These are phyloP conservation scores for Aureobasidium sp. DNA, from an alignment of 2,329 filamentous ascomycete genomes.

Conservation along the genomic window DNA sequence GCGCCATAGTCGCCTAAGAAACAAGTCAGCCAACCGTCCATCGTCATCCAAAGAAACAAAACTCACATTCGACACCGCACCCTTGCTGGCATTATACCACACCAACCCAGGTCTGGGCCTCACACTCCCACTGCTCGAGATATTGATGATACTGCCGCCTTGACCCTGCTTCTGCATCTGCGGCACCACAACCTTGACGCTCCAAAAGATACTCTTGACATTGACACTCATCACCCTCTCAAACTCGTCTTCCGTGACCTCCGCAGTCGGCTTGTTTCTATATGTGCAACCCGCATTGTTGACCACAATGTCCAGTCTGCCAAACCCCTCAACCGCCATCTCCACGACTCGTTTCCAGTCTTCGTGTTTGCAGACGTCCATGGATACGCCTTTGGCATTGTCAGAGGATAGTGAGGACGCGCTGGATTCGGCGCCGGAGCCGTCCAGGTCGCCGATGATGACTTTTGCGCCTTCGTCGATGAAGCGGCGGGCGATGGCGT, in stretches of 20 bases:
- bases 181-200: slow-evolving; percentile 52
- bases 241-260: slow-evolving; percentile 60
- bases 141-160: slow-evolving; percentile 57
- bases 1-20: slow-evolving; percentile 48
- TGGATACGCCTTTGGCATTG: slow-evolving; percentile 36
- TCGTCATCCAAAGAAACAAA: neutral
- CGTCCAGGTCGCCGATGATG: slow-evolving; percentile 55
- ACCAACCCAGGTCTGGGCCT: slow-evolving; percentile 57
- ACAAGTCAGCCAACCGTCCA: neutral
- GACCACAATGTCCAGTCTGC: slow-evolving; percentile 51
- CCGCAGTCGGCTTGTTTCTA: slow-evolving; percentile 54
- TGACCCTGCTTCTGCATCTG: slow-evolving; percentile 53
- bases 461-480: slow-evolving; percentile 54
- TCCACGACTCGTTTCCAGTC: slow-evolving; percentile 50
- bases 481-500: slow-evolving; percentile 54
- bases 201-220: slow-evolving; percentile 59
- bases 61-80: slow-evolving; percentile 49
- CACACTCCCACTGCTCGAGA: slow-evolving; percentile 57
- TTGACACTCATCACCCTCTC: slow-evolving; percentile 62
- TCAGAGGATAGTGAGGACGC: slow-evolving; percentile 39
- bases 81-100: slow-evolving; percentile 66
- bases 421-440: slow-evolving; percentile 45
- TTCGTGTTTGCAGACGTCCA: slow-evolving; percentile 36
- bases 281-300: slow-evolving; percentile 58
- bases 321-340: slow-evolving; percentile 40